These are phyloP conservation scores for Jaminaea rosea DNA, from an alignment of 1,284 basidiomycete species.

Conservation along the genomic window DNA sequence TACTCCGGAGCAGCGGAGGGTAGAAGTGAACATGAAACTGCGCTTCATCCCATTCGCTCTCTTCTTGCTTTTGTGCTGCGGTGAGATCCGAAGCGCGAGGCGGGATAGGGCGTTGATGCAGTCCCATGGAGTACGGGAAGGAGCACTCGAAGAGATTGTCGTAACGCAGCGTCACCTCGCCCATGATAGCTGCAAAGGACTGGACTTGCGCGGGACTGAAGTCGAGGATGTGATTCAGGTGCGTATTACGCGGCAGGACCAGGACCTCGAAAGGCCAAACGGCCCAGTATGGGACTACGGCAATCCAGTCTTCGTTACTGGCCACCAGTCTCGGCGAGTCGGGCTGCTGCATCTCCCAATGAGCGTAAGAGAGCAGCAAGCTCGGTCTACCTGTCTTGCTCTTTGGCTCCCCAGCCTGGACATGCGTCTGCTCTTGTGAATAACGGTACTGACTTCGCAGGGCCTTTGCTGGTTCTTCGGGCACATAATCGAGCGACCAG, in stretches of 20 bases:
- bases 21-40: conserved; percentile 85
- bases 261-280: conserved; percentile 88
- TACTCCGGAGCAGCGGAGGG: conserved; percentile 74
- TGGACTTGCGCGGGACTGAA: conserved; percentile 21
- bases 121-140: conserved; percentile 94
- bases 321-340: conserved; percentile 59
- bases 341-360: conserved; percentile 58
- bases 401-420: conserved; percentile 50
- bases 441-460: conserved; percentile 27
- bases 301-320: conserved; percentile 68
- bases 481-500: conserved; percentile 57
- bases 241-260: conserved; percentile 14
- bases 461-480: conserved; percentile 34
- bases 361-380: conserved; percentile 75
- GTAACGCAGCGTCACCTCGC: conserved; percentile 35
- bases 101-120: conserved; percentile 60
- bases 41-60: conserved; percentile 51
- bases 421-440: conserved; percentile 18
- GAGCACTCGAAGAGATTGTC: conserved; percentile 54
- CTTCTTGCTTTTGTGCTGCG: conserved; percentile 47
- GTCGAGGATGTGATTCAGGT: conserved; percentile 30
- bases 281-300: conserved; percentile 91
- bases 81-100: conserved; percentile 1
- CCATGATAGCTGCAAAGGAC: conserved; percentile 50
- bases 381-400: conserved; percentile 61